Evolutionary conservation across 2,329 filamentous ascomycete species (phyloP).

Genomic region (Colletotrichum acutatum): DNA sequence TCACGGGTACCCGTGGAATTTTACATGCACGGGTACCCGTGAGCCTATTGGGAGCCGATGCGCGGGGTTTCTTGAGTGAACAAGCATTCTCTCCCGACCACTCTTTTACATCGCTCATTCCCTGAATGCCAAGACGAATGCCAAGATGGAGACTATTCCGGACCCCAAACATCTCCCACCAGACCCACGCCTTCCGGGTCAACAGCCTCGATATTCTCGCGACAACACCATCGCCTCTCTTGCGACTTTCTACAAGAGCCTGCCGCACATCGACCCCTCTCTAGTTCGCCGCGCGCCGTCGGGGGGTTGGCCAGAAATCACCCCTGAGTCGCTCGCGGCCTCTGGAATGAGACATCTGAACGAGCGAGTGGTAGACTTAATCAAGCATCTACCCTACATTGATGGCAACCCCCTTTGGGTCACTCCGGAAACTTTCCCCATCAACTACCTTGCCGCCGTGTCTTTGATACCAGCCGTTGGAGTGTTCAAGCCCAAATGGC

Average conservation of each 20-base stretch:
- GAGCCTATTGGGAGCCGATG: too few species aligned
- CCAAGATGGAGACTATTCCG: constrained; percentile 2
- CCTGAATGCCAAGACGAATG: constrained; percentile 4
- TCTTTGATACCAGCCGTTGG: neutral
- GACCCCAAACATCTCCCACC: neutral
- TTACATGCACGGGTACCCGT: too few species aligned
- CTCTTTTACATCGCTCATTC: neutral
- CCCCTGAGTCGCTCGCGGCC: neutral
- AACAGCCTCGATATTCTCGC: constrained; percentile 6
- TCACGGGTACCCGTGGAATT: too few species aligned
- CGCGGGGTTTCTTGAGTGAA: neutral
- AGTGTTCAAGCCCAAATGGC: constrained; percentile 6
- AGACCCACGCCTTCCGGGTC: constrained; percentile 1
- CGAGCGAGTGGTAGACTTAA: constrained; percentile 1
- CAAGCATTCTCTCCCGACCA: neutral
- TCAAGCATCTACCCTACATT: constrained; percentile 9
- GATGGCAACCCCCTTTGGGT: constrained; percentile 15
- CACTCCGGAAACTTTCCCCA: constrained; percentile 3
- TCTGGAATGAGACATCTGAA: neutral
- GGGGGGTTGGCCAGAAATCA: constrained; percentile 13
- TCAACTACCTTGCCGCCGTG: constrained; percentile 4
- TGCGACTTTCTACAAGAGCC: neutral
- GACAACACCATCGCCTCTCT: neutral
- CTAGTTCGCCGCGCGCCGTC: neutral
- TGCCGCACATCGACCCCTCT: constrained; percentile 11